Conservation (phyloP, 2,329 filamentous ascomycete species). For the Fusarium sp. region DNA sequence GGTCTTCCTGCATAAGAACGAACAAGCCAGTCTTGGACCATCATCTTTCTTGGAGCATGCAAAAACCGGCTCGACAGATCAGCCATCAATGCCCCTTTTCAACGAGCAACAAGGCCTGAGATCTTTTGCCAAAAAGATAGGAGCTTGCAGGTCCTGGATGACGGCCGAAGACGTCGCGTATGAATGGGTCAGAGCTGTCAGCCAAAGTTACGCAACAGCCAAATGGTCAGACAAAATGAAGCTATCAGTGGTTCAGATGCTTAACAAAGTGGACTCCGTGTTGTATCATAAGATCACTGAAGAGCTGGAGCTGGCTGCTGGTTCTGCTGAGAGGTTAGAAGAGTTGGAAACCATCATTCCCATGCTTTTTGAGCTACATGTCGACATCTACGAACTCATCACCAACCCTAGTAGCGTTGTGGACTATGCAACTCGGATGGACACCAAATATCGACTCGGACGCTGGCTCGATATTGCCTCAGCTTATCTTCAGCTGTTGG, state of each 20-base stretch:
- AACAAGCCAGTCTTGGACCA: slow-evolving; percentile 63
- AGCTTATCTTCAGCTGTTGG: slow-evolving; percentile 55
- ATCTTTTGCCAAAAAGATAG: slow-evolving; percentile 62
- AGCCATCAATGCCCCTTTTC: slow-evolving; percentile 60
- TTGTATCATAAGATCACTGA: slow-evolving; percentile 61
- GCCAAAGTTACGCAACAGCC: slow-evolving; percentile 62
- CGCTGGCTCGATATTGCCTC: slow-evolving; percentile 66
- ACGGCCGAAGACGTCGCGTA: slow-evolving; percentile 68
- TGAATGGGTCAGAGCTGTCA: slow-evolving; percentile 66
- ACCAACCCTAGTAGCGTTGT: slow-evolving; percentile 68
- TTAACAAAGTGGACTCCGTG: slow-evolving; percentile 64
- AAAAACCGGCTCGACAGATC: slow-evolving; percentile 65
- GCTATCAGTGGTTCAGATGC: slow-evolving; percentile 66
- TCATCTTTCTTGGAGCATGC: slow-evolving; percentile 74
- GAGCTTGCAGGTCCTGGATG: slow-evolving; percentile 59
- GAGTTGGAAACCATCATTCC: slow-evolving; percentile 61
- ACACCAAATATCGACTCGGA: slow-evolving; percentile 62
- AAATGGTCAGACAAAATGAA: slow-evolving; percentile 71
- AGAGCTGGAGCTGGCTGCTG: slow-evolving; percentile 53
- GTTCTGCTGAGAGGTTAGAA: slow-evolving; percentile 43
- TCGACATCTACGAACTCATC: slow-evolving; percentile 70
- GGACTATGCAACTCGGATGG: slow-evolving; percentile 60
- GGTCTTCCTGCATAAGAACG: slow-evolving; percentile 65
- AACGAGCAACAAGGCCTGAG: slow-evolving; percentile 65
- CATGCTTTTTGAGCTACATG: slow-evolving; percentile 71